Percentiles rank a stretch among this genome's conserved stretches.
phyloP scores from a whole-genome alignment of 1,139 yeast genomes.

The Magnusiomyces tetraspermus region DNA sequence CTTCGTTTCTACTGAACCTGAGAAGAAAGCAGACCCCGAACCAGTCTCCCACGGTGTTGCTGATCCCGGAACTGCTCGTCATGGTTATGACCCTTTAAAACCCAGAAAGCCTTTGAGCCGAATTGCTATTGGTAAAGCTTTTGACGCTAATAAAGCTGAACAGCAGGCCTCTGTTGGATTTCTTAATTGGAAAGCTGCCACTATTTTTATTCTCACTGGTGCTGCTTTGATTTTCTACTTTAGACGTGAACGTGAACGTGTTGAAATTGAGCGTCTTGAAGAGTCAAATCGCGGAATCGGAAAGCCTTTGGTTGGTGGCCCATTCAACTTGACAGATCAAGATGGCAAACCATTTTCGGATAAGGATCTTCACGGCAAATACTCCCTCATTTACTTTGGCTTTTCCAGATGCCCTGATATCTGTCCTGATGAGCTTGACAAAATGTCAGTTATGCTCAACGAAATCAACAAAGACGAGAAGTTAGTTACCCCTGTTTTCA shows the following conservation, averaged over 20 bases:
- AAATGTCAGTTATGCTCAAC: constrained; percentile 69
- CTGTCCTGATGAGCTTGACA: constrained; percentile 95
- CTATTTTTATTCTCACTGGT: constrained; percentile 56
- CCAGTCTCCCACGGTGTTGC: constrained; percentile 11
- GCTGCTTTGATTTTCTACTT: constrained; percentile 63
- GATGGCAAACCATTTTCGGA: constrained; percentile 68
- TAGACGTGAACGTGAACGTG: constrained; percentile 59
- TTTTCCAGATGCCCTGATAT: constrained; percentile 97
- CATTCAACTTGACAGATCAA: constrained; percentile 62
- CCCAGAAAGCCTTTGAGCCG: constrained; percentile 42
- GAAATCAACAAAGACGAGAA: constrained; percentile 46
- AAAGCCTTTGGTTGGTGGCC: constrained; percentile 88
- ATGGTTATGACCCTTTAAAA: constrained; percentile 26
- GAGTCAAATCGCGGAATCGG: constrained; percentile 84
- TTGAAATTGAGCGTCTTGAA: constrained; percentile 63
- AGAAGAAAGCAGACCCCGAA: neutral
- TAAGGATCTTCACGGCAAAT: constrained; percentile 63
- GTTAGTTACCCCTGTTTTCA: constrained; percentile 52
- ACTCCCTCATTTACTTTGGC: constrained; percentile 80
- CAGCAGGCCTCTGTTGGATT: constrained; percentile 46
- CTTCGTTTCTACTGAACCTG: neutral
- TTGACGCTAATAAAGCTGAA: constrained; percentile 22
- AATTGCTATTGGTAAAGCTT: constrained; percentile 43
- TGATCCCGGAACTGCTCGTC: constrained; percentile 22
- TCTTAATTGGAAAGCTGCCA: constrained; percentile 81